A percentile compares a stretch with the other conserved stretches of the same genome.
phyloP scores from a whole-genome alignment of 345 rosid species.

The Eucalyptus paniculata region DNA sequence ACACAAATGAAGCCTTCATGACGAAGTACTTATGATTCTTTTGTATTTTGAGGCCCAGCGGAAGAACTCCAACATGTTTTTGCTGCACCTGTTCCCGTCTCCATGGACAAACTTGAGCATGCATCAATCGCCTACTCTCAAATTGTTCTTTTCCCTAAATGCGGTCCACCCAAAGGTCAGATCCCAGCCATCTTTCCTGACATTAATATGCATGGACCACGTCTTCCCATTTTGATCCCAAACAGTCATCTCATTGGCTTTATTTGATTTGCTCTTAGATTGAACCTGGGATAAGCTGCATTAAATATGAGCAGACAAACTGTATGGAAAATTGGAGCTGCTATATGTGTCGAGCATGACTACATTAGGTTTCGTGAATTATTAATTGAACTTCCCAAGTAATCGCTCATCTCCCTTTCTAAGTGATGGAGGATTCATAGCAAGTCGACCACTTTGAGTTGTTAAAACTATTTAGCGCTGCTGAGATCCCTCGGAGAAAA shows the following conservation, averaged over 20 bases:
- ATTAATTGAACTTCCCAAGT: background rate
- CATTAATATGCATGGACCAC: background rate
- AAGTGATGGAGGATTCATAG: background rate
- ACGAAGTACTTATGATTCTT: background rate
- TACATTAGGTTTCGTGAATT: background rate
- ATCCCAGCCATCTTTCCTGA: background rate
- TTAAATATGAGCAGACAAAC: background rate
- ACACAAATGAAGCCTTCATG: background rate
- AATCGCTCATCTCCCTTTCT: background rate
- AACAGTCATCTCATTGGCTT: background rate
- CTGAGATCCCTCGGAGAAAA: background rate
- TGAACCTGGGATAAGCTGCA: background rate
- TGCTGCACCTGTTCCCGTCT: background rate
- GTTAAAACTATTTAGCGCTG: background rate
- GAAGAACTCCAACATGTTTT: background rate
- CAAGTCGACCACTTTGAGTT: background rate
- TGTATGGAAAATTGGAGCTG: background rate
- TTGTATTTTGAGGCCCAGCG: background rate
- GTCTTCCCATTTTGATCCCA: background rate
- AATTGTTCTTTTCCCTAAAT: background rate
- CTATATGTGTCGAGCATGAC: background rate
- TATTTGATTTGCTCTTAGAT: background rate
- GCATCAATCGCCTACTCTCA: background rate
- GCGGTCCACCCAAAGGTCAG: background rate
- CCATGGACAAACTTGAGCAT: background rate